Evolutionary conservation across 208 protist species (phyloP).

Genomic region (Acanthamoeba lenticulata): DNA sequence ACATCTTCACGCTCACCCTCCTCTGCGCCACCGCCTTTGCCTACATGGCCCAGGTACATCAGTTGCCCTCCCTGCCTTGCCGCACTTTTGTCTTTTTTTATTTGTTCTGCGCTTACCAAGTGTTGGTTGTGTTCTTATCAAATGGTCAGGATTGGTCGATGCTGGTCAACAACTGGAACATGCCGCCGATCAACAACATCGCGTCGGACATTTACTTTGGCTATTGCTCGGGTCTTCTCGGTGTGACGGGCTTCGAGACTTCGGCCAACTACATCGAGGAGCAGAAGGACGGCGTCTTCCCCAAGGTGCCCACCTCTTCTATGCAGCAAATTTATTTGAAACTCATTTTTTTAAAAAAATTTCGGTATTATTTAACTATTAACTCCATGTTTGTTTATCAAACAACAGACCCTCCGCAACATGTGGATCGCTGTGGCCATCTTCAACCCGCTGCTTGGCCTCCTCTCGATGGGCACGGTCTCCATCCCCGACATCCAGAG

Average conservation of each 20-base stretch:
- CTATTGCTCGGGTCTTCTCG: slow-evolving; percentile 88
- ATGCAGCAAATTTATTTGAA: too few relatives aligned
- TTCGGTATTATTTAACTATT: too few relatives aligned
- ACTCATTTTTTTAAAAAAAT: too few relatives aligned
- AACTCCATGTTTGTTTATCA: not conserved
- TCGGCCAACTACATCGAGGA: slow-evolving; percentile 92
- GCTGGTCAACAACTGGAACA: slow-evolving; percentile 74
- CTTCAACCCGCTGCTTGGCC: slow-evolving; percentile 86
- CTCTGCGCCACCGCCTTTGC: slow-evolving; percentile 81
- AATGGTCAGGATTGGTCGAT: slow-evolving; percentile 18
- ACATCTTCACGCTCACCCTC: slow-evolving; percentile 83
- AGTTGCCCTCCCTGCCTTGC: not conserved
- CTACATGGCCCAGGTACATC: slow-evolving; percentile 3
- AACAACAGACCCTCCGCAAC: slow-evolving; percentile 83
- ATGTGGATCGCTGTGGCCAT: slow-evolving; percentile 88
- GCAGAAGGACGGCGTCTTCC: slow-evolving; percentile 88
- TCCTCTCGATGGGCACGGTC: slow-evolving; percentile 74
- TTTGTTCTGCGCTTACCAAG: too few relatives aligned
- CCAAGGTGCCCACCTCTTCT: slow-evolving; percentile 73
- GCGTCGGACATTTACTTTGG: slow-evolving; percentile 86
- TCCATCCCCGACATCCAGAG: slow-evolving; percentile 19
- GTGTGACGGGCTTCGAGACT: slow-evolving; percentile 91
- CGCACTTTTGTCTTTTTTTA: not conserved
- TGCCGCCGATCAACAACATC: slow-evolving; percentile 57
- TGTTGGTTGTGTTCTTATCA: too few relatives aligned